phyloP scores from a whole-genome alignment of 257 asterid genomes.

The Fraxinus anomala region DNA sequence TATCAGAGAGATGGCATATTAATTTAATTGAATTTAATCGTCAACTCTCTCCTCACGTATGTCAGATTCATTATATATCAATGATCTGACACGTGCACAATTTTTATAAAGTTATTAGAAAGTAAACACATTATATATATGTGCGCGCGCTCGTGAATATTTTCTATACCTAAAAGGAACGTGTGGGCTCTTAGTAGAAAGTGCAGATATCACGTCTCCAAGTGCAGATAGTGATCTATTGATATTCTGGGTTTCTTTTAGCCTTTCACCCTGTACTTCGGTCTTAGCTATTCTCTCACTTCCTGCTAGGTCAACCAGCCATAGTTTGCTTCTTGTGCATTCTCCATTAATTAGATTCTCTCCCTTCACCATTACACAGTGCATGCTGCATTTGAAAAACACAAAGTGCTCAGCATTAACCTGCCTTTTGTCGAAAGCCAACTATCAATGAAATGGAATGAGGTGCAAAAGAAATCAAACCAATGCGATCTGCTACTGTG shows the following conservation, averaged over 20 bases:
- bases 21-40: no score
- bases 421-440: constrained; percentile 10
- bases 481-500: constrained; percentile 99
- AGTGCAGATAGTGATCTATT: constrained; percentile 93
- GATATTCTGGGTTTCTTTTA: constrained; percentile 91
- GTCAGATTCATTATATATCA: no score
- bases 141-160: no score
- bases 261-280: constrained; percentile 88
- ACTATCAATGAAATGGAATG: neutral
- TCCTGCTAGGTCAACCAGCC: constrained; percentile 95
- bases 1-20: no score
- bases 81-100: no score
- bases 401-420: constrained; percentile 23
- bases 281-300: constrained; percentile 94
- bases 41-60: no score
- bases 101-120: neutral
- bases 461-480: constrained; percentile 35
- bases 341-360: constrained; percentile 81
- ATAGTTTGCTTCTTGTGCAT: constrained; percentile 85
- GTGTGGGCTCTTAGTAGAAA: constrained; percentile 83
- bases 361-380: constrained; percentile 95
- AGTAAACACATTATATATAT: no score
- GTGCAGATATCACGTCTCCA: constrained; percentile 95
- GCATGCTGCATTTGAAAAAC: constrained; percentile 59
- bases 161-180: constrained; percentile 75